Evolutionary conservation across 345 rosid genomes (phyloP).

Genomic region (Arabidopsis thaliana): DNA sequence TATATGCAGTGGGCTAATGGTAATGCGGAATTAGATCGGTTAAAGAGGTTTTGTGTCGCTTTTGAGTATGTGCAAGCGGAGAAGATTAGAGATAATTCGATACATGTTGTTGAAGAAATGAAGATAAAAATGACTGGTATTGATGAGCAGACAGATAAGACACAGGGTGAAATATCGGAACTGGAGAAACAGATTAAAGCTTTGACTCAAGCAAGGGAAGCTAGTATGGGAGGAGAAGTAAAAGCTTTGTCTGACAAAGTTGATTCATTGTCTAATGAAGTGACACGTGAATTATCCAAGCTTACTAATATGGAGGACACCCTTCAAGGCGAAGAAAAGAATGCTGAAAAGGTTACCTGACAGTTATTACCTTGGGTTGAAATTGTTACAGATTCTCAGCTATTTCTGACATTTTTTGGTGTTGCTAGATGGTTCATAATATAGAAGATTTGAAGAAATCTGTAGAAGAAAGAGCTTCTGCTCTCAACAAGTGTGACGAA

Average conservation of each 20-base stretch:
- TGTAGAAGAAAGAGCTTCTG: conserved; percentile 68
- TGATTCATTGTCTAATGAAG: conserved; percentile 68
- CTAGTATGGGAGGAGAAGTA: conserved; percentile 89
- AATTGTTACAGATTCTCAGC: conserved; percentile 12
- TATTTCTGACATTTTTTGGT: conserved; percentile 36
- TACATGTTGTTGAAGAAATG: conserved; percentile 47
- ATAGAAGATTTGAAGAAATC: conserved; percentile 84
- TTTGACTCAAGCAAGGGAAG: conserved; percentile 81
- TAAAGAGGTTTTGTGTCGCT: conserved; percentile 32
- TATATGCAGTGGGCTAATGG: conserved; percentile 99
- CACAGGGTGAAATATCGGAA: conserved; percentile 54
- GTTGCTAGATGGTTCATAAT: conserved; percentile 58
- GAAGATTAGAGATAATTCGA: conserved; percentile 23
- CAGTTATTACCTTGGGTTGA: conserved; percentile 5
- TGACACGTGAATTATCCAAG: conserved; percentile 72
- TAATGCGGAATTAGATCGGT: conserved; percentile 31
- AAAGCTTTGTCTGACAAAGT: conserved; percentile 74
- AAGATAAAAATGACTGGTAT: conserved; percentile 60
- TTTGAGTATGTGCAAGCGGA: conserved; percentile 36
- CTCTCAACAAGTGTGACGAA: conserved; percentile 76
- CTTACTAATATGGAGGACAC: conserved; percentile 75
- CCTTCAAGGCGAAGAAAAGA: conserved; percentile 69
- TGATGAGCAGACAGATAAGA: conserved; percentile 55
- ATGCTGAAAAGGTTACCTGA: conserved; percentile 66
- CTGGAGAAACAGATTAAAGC: conserved; percentile 64